Conservation (phyloP, 345 rosid genomes). For the Draba incana region DNA sequence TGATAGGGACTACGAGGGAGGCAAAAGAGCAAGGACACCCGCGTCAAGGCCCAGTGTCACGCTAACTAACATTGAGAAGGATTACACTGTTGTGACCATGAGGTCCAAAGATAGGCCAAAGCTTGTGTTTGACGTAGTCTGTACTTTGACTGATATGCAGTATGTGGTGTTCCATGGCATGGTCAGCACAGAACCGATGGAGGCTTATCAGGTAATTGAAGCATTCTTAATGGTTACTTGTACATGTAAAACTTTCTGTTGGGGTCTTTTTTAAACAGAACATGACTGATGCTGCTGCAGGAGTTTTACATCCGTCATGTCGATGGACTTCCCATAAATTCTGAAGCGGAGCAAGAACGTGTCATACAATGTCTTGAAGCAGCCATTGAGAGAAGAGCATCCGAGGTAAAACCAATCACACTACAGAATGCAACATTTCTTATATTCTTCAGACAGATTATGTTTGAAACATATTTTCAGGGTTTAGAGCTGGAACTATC, state of each 20-base stretch:
- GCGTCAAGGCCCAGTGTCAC: slow-evolving; percentile 66
- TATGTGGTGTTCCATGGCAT: slow-evolving; percentile 89
- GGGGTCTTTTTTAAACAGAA: neutral
- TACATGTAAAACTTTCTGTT: slow-evolving; percentile 7
- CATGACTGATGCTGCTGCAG: slow-evolving; percentile 44
- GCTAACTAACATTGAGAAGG: slow-evolving; percentile 71
- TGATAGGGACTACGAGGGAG: slow-evolving; percentile 86
- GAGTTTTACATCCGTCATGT: slow-evolving; percentile 81
- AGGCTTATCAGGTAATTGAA: slow-evolving; percentile 76
- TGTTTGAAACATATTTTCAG: slow-evolving; percentile 44
- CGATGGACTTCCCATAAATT: slow-evolving; percentile 74
- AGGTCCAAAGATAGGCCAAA: slow-evolving; percentile 86
- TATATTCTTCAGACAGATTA: neutral
- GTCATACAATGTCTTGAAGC: slow-evolving; percentile 79
- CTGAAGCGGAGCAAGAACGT: slow-evolving; percentile 79
- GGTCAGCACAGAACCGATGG: slow-evolving; percentile 68
- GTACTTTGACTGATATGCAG: slow-evolving; percentile 94
- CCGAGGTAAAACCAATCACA: slow-evolving; percentile 50
- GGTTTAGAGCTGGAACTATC: slow-evolving; percentile 84
- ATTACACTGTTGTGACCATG: slow-evolving; percentile 82
- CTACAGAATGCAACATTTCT: neutral
- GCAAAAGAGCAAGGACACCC: slow-evolving; percentile 48
- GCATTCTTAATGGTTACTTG: neutral
- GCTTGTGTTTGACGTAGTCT: slow-evolving; percentile 77
- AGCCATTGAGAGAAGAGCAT: slow-evolving; percentile 77